These are phyloP conservation scores for Acer yangbiense DNA, from an alignment of 345 rosid genomes.

Conservation along the genomic window DNA sequence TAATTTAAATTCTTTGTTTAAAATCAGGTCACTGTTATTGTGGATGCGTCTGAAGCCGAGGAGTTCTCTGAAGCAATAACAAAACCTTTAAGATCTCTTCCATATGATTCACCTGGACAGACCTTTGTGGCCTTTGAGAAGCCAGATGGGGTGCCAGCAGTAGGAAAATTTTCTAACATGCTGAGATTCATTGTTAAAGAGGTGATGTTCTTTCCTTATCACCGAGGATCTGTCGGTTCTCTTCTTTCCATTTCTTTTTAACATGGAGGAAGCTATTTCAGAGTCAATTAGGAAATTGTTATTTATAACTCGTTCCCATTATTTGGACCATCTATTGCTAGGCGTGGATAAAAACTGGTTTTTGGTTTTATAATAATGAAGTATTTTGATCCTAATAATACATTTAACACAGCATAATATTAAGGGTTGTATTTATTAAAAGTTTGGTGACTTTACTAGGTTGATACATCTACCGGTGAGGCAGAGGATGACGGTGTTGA, in stretches of 20 bases:
- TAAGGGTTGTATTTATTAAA: no score
- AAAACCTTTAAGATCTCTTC: conserved; percentile 80
- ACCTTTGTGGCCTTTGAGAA: conserved; percentile 87
- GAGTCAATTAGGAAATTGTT: conserved; percentile 3
- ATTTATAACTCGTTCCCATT: background rate
- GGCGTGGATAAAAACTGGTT: background rate
- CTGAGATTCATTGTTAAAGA: conserved; percentile 90
- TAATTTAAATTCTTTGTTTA: conserved; percentile 24
- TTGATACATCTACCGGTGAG: conserved; percentile 87
- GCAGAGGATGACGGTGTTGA: conserved; percentile 96
- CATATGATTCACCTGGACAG: conserved; percentile 93
- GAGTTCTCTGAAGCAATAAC: conserved; percentile 67
- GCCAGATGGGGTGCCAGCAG: conserved; percentile 76
- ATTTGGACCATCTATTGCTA: background rate
- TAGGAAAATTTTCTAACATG: conserved; percentile 87
- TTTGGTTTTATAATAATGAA: background rate
- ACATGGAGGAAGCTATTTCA: background rate
- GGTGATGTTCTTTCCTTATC: conserved; percentile 41
- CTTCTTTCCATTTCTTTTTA: background rate
- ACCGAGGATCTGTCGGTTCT: background rate
- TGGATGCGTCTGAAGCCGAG: conserved; percentile 93
- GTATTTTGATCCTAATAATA: no score
- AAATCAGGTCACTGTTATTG: conserved; percentile 77
- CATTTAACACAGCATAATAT: no score
- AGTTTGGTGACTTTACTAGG: conserved; percentile 39